Percentiles rank a stretch among this genome's conserved stretches.
Conservation (phyloP, 805 yeast genomes). For the Wickerhamomyces hampshirensis region DNA sequence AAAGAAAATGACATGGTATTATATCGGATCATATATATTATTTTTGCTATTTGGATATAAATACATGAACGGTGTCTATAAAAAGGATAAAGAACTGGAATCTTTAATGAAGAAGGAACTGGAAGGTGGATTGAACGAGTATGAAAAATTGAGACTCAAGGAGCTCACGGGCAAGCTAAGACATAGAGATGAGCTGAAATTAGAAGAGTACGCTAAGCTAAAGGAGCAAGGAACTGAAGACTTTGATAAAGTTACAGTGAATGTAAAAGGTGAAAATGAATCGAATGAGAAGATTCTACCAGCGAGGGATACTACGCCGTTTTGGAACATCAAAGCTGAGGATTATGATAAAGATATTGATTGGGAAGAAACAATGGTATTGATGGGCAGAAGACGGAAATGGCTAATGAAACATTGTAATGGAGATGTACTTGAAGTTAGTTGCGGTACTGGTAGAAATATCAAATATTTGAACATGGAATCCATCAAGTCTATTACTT, state of each 20-base stretch:
- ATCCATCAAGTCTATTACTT: constrained; percentile 67
- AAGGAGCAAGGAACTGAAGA: constrained; percentile 29
- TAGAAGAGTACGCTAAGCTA: constrained; percentile 55
- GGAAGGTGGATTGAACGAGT: constrained; percentile 40
- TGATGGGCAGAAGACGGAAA: constrained; percentile 57
- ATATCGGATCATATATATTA: constrained; percentile 53
- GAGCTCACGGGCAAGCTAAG: constrained; percentile 56
- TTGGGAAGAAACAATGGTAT: constrained; percentile 40
- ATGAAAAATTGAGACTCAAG: constrained; percentile 57
- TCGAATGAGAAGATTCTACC: constrained; percentile 45
- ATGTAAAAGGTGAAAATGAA: constrained; percentile 28
- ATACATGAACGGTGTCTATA: constrained; percentile 62
- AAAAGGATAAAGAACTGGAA: constrained; percentile 58
- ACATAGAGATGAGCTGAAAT: constrained; percentile 58
- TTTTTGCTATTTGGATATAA: constrained; percentile 55
- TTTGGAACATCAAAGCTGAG: constrained; percentile 72
- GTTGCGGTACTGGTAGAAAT: constrained; percentile 96
- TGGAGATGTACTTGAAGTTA: constrained; percentile 92
- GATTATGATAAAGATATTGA: constrained; percentile 79
- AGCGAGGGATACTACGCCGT: constrained; percentile 74
- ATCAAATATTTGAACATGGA: constrained; percentile 65
- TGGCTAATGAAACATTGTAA: constrained; percentile 72
- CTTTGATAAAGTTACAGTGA: constrained; percentile 28
- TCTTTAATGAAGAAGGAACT: constrained; percentile 34
- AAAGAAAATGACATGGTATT: constrained; percentile 57